Base-by-base conservation (phyloP, 768 basidiomycete genomes). In the Kondoa subrosea region DNA sequence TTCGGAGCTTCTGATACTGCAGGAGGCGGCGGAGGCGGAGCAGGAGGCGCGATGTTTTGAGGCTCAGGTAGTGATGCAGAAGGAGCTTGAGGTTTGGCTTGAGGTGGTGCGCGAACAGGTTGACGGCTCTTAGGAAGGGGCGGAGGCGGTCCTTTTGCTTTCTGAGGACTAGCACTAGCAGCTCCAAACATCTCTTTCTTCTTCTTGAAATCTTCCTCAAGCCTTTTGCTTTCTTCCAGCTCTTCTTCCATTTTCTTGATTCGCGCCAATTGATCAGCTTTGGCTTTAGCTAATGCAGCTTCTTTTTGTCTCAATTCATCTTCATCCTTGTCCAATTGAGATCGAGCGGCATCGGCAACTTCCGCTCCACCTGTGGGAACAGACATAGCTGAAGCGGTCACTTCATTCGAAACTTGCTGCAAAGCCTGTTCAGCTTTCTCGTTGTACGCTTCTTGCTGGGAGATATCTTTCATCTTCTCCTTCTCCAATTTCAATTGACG, bases 261-360 rank as follows among this genome's bases (percentile, higher is more conserved):
- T 27, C 85, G 80, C 59, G 82, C 86, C 21, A 81, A 81, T 0
- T 88, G 83, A 64, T 78, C 78, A n/a, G 82, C 89, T 72, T 86
- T 74, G 69, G 85, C 85, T 75, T 85, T 87, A 63, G 81, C 80
- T n/a, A 91, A 73, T 1, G 82, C 82, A 68, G 82, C 87, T 75
- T 91, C 87, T 15, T 86, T 82, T 15, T 81, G 83, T 66, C 81
- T 82, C 12, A 95, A 75, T 17, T 78, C 81, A 57, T 82, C 83
- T 69, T 95, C 92, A 75, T 91, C 89, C 0, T 84, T 84, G 71
- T 93, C 90, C 57, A 85, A 81, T 67, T 81, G 78, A 1, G 67
- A 70, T n/a, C 73, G 65, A 26, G 73, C 74, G 56, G 79, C 74
- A 2, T 75, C 62, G 56, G 72, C 76, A 16, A 78, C 81, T 2